Base-by-base conservation (phyloP, 768 basidiomycete genomes). In the Mycena crocata region DNA sequence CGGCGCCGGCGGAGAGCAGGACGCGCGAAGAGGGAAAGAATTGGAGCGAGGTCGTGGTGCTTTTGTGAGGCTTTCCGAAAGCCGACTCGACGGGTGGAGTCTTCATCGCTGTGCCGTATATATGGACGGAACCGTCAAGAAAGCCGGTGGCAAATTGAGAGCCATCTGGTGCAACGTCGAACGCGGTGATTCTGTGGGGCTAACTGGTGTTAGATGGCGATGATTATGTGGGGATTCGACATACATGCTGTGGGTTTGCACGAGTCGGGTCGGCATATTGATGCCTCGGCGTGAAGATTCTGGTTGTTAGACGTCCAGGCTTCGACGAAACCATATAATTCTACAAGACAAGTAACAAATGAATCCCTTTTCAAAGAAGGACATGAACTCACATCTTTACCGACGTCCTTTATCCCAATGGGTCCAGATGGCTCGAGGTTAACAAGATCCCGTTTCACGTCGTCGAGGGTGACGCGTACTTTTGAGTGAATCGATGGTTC, bases 11-110 rank as follows among this genome's bases (percentile, higher is more conserved):
- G 7, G 91, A 87, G 13, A 96, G 83, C 2, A 94, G 80, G 19
- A 94, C 93, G 42, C 89, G 82, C 14, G 86, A 89, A 0, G 90
- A 92, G 2, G 91, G 91, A 77, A 92, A 91, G 81, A 90, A 91
- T 45, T 81, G 82, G 30, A 90, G 76, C 24, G 84, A 82, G 3
- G 85, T 85, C n/a, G 87, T 80, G 1, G 84, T 83, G 76, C 86
- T 88, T 23, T 86, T 76, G 69, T 90, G 87, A 42, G 69, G 58
- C 26, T 78, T 77, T 13, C 61, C 64, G 10, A 67, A 67, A 5
- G 69, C 55, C 6, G 62, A 64, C 26, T 67, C 69, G 1, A 14
- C 48, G n/a, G 72, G 66, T 51, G 62, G 71, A 7, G 73, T 67
- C 32, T 73, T 50, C 19, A 77, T 62, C 1, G 75, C 72, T 2